These are phyloP conservation scores for Collybia sordida DNA, from an alignment of 768 basidiomycete genomes.

Conservation along the genomic window DNA sequence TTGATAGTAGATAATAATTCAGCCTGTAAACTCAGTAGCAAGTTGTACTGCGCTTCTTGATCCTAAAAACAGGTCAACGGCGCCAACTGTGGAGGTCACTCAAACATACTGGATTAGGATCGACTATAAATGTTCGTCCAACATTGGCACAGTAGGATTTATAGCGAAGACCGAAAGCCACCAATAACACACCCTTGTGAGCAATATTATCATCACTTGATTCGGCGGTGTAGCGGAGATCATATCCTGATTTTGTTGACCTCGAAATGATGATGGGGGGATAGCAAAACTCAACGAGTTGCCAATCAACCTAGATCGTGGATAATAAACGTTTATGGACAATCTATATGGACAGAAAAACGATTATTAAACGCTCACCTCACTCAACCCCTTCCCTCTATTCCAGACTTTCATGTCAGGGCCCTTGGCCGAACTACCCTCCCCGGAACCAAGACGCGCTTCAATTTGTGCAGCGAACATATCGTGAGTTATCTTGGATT, in stretches of 20 bases:
- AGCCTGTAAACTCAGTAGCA: conserved; percentile 75
- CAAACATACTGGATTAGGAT: conserved; percentile 74
- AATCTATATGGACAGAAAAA: neutral
- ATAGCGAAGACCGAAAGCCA: conserved; percentile 87
- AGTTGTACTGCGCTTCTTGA: conserved; percentile 86
- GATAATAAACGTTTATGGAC: conserved; percentile 3
- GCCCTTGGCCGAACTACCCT: conserved; percentile 72
- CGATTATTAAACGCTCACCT: conserved; percentile 55
- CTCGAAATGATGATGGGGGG: conserved; percentile 95
- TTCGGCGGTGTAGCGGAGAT: conserved; percentile 83
- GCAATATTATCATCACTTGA: conserved; percentile 83
- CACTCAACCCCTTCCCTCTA: conserved; percentile 69
- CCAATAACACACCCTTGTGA: conserved; percentile 85
- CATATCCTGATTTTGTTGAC: conserved; percentile 80
- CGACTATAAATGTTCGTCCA: conserved; percentile 93
- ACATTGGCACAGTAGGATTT: conserved; percentile 92
- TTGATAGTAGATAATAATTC: conserved; percentile 76
- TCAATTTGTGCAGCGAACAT: conserved; percentile 85
- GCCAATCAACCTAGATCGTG: conserved; percentile 74
- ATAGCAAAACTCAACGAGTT: conserved; percentile 90
- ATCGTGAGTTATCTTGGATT: conserved; percentile 89
- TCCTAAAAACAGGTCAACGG: conserved; percentile 47
- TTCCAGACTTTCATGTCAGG: conserved; percentile 94
- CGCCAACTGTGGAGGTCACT: neutral
- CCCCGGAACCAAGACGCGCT: conserved; percentile 81